Percentiles rank a stretch among this genome's conserved stretches.
phyloP scores from a whole-genome alignment of 192 early-diverging fungal species.

The Umbelopsis ramanniana region DNA sequence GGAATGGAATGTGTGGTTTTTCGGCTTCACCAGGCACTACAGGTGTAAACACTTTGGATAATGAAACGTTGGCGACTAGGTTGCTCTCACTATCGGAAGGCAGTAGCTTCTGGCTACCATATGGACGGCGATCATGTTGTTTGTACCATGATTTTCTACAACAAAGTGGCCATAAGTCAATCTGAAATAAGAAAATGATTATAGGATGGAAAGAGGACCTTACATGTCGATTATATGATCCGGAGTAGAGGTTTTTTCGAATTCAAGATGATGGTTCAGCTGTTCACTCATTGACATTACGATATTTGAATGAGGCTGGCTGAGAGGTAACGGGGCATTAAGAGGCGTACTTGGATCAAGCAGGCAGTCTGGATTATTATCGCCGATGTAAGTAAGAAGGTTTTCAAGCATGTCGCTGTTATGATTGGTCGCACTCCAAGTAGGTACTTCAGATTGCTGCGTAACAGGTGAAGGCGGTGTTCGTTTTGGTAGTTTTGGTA shows the following conservation, averaged over 20 bases:
- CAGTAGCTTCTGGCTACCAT: neutral
- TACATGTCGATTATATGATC: slow-evolving; percentile 33
- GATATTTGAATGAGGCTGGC: slow-evolving; percentile 27
- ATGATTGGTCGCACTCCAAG: slow-evolving; percentile 11
- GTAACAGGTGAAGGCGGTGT: neutral
- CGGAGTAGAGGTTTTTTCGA: slow-evolving; percentile 41
- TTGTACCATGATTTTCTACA: slow-evolving; percentile 14
- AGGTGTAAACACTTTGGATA: slow-evolving; percentile 56
- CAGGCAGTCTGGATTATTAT: slow-evolving; percentile 64
- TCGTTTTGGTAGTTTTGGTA: neutral
- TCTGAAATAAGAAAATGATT: too few relatives aligned
- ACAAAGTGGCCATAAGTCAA: neutral
- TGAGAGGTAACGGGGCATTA: slow-evolving; percentile 32
- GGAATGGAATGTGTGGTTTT: slow-evolving; percentile 56
- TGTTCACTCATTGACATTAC: slow-evolving; percentile 41
- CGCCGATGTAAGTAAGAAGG: slow-evolving; percentile 59
- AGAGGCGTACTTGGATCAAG: slow-evolving; percentile 48
- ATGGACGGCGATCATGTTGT: neutral
- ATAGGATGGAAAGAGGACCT: neutral
- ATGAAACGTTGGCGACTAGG: slow-evolving; percentile 42
- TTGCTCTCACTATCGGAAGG: neutral
- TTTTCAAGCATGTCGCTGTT: slow-evolving; percentile 61
- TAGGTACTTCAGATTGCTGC: neutral
- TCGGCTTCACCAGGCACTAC: slow-evolving; percentile 54
- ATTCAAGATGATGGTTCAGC: slow-evolving; percentile 50